phyloP scores from a whole-genome alignment of 2,329 filamentous ascomycete genomes.

The Ophiosphaerella korrae region DNA sequence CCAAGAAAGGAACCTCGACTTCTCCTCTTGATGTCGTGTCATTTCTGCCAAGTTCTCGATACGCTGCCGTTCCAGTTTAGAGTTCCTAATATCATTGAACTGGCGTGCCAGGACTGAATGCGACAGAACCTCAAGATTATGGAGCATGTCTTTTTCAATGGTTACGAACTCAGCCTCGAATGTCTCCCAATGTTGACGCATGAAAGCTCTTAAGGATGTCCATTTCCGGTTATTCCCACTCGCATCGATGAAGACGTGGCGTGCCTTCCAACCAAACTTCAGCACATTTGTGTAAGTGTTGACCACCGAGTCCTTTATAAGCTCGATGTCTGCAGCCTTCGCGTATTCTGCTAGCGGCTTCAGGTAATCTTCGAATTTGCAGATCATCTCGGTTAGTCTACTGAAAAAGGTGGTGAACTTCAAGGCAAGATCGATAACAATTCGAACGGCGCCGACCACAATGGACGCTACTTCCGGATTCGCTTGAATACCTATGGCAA shows the following conservation, averaged over 20 bases:
- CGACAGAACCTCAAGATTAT: slow-evolving; percentile 18
- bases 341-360: slow-evolving; percentile 23
- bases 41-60: slow-evolving; percentile 1
- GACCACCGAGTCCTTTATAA: slow-evolving; percentile 16
- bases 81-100: slow-evolving; percentile 8
- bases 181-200: slow-evolving; percentile 27
- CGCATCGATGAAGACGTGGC: slow-evolving; percentile 18
- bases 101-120: slow-evolving; percentile 20
- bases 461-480: slow-evolving; percentile 21
- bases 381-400: slow-evolving; percentile 22
- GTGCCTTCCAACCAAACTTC: slow-evolving; percentile 22
- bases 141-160: slow-evolving; percentile 19
- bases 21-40: slow-evolving; percentile 15
- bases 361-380: slow-evolving; percentile 22
- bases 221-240: slow-evolving; percentile 14
- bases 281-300: slow-evolving; percentile 21
- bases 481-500: slow-evolving; percentile 11
- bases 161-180: slow-evolving; percentile 21
- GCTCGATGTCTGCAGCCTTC: slow-evolving; percentile 8
- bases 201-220: slow-evolving; percentile 19
- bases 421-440: slow-evolving; percentile 24
- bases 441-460: slow-evolving; percentile 22
- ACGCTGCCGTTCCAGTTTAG: slow-evolving; percentile 3
- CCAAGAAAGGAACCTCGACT: slow-evolving; percentile 23
- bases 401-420: slow-evolving; percentile 24